Evolutionary conservation across 139 green algal species (phyloP).

Genomic region (Edaphochlamys debaryana): DNA sequence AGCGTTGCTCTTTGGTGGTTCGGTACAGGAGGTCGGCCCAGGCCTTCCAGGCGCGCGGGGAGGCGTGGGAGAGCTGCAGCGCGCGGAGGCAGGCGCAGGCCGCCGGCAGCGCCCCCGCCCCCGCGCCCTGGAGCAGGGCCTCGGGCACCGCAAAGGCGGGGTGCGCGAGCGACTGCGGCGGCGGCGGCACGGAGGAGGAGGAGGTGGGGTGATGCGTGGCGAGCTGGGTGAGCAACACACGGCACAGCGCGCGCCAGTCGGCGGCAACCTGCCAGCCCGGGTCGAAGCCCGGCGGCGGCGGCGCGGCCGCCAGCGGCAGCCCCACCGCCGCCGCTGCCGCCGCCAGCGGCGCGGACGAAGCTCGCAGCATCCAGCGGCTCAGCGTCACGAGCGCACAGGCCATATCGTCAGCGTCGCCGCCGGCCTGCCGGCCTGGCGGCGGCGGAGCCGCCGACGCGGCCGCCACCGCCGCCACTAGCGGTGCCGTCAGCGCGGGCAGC

Average conservation of each 20-base stretch:
- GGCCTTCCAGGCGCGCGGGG: conserved; percentile 32
- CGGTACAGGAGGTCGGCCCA: conserved; percentile 42
- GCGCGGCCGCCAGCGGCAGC: neutral
- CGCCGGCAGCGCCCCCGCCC: neutral
- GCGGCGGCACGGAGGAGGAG: too few relatives aligned
- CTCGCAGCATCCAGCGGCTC: conserved; percentile 34
- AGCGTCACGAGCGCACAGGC: conserved; percentile 33
- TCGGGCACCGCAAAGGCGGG: neutral
- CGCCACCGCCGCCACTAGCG: neutral
- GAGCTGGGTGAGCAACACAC: neutral
- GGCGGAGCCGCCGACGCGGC: neutral
- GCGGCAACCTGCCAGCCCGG: neutral
- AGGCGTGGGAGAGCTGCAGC: conserved; percentile 18
- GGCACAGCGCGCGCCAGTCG: neutral
- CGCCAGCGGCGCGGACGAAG: neutral
- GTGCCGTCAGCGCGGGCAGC: conserved; percentile 6
- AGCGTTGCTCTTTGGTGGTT: conserved; percentile 8
- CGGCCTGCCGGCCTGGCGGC: neutral
- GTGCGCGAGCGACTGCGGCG: too few relatives aligned
- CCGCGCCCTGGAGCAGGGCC: neutral
- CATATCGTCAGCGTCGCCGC: conserved; percentile 6
- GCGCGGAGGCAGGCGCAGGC: neutral
- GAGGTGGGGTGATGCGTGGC: too few relatives aligned
- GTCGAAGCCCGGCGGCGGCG: neutral
- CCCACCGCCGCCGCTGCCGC: too few relatives aligned